Conservation (phyloP, 768 basidiomycete species). For the Leccinellum luteum region DNA sequence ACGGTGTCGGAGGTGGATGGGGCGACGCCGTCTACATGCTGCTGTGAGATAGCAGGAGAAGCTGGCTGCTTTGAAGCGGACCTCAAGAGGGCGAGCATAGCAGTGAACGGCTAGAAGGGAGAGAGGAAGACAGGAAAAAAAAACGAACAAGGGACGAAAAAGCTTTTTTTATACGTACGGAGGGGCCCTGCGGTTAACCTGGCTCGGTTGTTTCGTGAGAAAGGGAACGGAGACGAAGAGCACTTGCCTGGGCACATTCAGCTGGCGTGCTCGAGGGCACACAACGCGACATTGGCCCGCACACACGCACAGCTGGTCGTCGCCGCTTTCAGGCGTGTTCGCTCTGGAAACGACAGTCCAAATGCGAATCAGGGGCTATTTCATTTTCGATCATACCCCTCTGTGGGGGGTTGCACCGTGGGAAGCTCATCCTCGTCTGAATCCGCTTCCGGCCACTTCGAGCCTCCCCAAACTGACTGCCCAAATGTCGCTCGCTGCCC, state of each 20-base stretch:
- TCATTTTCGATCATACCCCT: not conserved
- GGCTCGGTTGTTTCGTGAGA: conserved; percentile 29
- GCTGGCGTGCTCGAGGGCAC: not conserved
- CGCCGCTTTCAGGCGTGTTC: not conserved
- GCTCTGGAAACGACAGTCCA: not conserved
- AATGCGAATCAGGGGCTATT: conserved; percentile 13
- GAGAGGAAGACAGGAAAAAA: not conserved
- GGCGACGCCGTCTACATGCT: not conserved
- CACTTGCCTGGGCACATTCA: not conserved
- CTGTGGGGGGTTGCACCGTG: conserved; percentile 15
- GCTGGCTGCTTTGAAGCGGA: conserved; percentile 11
- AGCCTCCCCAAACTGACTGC: not conserved
- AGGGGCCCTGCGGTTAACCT: not conserved
- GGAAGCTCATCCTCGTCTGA: not conserved
- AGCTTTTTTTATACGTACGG: conserved; percentile 33
- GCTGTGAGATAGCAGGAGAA: not conserved
- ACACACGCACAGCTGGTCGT: not conserved
- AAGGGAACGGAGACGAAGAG: conserved; percentile 8
- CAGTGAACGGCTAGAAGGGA: not conserved
- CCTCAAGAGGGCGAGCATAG: conserved; percentile 30
- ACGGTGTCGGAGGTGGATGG: conserved; percentile 1
- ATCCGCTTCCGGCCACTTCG: not conserved
- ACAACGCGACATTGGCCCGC: not conserved
- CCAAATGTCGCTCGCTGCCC: conserved; percentile 43
- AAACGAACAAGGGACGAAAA: conserved; percentile 6